Conservation (phyloP, 257 asterid species). For the Nicotiana sylvestris region DNA sequence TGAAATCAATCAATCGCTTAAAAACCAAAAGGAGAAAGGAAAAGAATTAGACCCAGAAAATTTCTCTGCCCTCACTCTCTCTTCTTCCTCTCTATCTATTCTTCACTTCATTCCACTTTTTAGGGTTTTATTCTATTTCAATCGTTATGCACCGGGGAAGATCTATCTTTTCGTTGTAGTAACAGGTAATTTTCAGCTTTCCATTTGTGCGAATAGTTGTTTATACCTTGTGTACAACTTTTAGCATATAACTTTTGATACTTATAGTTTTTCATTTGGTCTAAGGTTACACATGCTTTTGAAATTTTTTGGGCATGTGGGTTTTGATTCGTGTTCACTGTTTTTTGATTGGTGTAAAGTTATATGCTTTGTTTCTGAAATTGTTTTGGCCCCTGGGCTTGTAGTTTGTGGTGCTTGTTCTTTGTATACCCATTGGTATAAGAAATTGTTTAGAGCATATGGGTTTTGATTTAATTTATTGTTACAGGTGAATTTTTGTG, state of each 20-base stretch:
- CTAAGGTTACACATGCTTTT: not conserved
- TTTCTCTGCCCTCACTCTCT: too few species aligned
- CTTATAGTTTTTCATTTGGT: not conserved
- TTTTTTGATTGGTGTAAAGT: not conserved
- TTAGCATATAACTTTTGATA: not conserved
- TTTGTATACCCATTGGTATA: not conserved
- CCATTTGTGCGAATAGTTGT: not conserved
- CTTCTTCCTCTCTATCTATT: not conserved
- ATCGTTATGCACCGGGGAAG: not conserved
- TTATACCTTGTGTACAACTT: not conserved
- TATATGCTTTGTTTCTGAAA: not conserved
- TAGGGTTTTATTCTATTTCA: conserved; percentile 20
- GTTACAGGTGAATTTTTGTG: conserved; percentile 29
- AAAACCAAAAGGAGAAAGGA: not conserved
- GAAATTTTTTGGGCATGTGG: not conserved
- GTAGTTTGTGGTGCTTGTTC: not conserved
- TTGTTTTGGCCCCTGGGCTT: not conserved
- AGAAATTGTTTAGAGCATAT: not conserved
- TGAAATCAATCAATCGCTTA: not conserved
- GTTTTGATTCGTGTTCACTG: not conserved
- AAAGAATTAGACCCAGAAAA: not conserved
- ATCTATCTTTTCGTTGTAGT: conserved; percentile 11
- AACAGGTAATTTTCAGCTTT: conserved; percentile 9
- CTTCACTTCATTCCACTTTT: not conserved
- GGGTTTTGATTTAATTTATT: not conserved